Base-by-base conservation (phyloP, 305 asterid genomes). In the Andrographis paniculata region DNA sequence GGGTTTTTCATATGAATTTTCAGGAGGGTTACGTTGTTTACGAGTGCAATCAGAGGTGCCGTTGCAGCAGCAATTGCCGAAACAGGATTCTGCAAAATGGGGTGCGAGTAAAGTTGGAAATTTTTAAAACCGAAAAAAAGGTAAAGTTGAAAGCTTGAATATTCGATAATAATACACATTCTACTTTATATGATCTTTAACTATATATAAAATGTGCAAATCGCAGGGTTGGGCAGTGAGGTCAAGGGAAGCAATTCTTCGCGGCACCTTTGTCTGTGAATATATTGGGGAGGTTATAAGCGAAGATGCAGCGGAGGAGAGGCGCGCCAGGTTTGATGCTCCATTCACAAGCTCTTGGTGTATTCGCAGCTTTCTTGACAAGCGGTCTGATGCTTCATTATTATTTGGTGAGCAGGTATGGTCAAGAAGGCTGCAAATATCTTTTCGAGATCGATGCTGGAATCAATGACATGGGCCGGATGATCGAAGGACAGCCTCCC, bases 211-310 rank as follows among this genome's bases (percentile, higher is more conserved):
- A 24, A 24, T 24, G 8, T 24, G 8, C 30, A 24, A 17, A n/a
- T n/a, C n/a, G 51, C 72, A 92, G 99, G 99, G 97, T 53, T 92
- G 99, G 99, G 99, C 95, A 24, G 88, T 92, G 45, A 76, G 95
- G 75, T 82, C 95, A 20, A 67, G 93, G 61, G 84, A 81, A 68
- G 71, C 95, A 50, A 81, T 87, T 62, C 71, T 69, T 45, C 81
- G 97, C 16, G 99, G 97, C 50, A 79, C 95, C 37, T 92, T 92
- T 41, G 88, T 92, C 35, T 92, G 99, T n/a, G 99, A 92, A 78
- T 92, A 75, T 56, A 61, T 92, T 47, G 99, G 99, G 42, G 99
- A 92, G 80, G 84, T 92, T 55, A 73, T 92, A 56, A 84, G 73
- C 51, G 86, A 76, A 72, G 71, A 69, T n/a, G 97, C 84, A 70